Evolutionary conservation across 2,329 filamentous ascomycete genomes (phyloP).

Genomic region (Pyricularia pennisetigena): DNA sequence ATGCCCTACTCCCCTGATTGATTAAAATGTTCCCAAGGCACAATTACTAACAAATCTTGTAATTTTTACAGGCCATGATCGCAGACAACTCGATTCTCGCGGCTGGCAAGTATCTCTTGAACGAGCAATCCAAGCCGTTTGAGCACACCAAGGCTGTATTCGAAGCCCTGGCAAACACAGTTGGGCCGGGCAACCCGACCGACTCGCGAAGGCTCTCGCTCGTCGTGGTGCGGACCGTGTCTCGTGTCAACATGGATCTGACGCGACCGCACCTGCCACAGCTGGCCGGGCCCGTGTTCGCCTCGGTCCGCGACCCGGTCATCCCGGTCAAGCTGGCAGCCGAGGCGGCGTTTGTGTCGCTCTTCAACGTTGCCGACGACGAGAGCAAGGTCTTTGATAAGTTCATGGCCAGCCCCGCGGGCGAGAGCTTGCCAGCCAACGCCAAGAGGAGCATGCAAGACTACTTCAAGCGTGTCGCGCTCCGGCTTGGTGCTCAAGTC

Average conservation of each 20-base stretch:
- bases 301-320: conserved; percentile 78
- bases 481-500: conserved; percentile 76
- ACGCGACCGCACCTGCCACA: conserved; percentile 71
- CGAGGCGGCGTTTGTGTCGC: conserved; percentile 83
- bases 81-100: conserved; percentile 83
- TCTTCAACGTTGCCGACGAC: conserved; percentile 84
- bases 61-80: conserved; percentile 56
- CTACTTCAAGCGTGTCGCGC: conserved; percentile 90
- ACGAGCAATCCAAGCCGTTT: conserved; percentile 56
- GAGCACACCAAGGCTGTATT: conserved; percentile 74
- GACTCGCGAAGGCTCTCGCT: conserved; percentile 81
- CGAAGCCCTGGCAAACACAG: conserved; percentile 62
- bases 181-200: conserved; percentile 66
- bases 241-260: conserved; percentile 68
- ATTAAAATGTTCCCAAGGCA: no score
- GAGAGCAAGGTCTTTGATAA: conserved; percentile 84
- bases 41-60: neutral
- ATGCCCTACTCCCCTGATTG: neutral
- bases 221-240: conserved; percentile 79
- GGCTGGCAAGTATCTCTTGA: conserved; percentile 80
- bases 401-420: conserved; percentile 63
- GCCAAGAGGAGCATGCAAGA: conserved; percentile 87
- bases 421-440: conserved; percentile 54
- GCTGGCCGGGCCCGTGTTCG: conserved; percentile 78
- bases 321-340: conserved; percentile 94